Evolutionary conservation across 768 basidiomycete genomes (phyloP).

Genomic region (Chalciporus piperatus): DNA sequence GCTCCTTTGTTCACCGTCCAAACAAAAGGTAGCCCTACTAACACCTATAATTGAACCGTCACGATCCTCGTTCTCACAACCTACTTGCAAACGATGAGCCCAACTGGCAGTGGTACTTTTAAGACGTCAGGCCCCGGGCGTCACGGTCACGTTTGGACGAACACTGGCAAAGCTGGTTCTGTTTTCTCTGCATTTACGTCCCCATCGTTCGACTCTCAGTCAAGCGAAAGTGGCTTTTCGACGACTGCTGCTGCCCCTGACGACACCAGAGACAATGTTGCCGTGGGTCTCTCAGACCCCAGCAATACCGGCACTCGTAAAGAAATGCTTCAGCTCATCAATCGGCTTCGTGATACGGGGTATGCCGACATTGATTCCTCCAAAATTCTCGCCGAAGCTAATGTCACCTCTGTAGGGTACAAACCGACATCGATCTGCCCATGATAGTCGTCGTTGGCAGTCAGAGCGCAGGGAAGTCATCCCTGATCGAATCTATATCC

Average conservation of each 20-base stretch:
- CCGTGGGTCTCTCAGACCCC: conserved; percentile 54
- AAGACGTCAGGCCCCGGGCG: too few relatives aligned
- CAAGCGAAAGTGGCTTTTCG: too few relatives aligned
- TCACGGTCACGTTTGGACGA: too few relatives aligned
- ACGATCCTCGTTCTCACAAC: too few relatives aligned
- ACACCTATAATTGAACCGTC: too few relatives aligned
- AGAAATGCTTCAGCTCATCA: conserved; percentile 56
- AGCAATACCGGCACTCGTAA: conserved; percentile 41
- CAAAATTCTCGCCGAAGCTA: not conserved
- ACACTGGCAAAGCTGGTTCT: too few relatives aligned
- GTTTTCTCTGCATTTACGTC: too few relatives aligned
- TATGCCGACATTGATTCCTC: conserved; percentile 18
- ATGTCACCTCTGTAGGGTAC: conserved; percentile 41
- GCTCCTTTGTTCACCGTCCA: too few relatives aligned
- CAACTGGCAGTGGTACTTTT: too few relatives aligned
- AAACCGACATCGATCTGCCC: conserved; percentile 69
- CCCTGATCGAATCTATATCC: conserved; percentile 74
- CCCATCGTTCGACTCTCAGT: too few relatives aligned
- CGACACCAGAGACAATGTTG: conserved; percentile 4
- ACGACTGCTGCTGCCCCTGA: not conserved
- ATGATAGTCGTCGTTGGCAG: conserved; percentile 71
- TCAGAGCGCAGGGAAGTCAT: conserved; percentile 76
- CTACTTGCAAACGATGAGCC: too few relatives aligned
- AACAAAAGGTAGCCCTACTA: too few relatives aligned
- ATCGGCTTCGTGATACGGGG: conserved; percentile 63